Base-by-base conservation (phyloP, 257 asterid species). In the Ehretia macrophylla region DNA sequence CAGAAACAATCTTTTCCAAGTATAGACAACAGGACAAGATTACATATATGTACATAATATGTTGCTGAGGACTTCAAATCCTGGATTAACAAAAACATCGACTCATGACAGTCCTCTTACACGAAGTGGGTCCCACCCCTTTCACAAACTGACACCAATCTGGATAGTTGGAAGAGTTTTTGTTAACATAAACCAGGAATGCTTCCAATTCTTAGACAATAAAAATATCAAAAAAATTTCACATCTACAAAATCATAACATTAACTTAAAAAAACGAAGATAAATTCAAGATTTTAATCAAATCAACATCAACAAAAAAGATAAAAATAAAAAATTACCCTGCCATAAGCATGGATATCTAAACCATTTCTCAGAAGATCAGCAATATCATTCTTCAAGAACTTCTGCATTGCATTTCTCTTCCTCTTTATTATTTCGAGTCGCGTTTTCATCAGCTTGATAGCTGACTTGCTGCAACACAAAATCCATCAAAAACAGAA, bases 341-440 rank as follows among this genome's bases (percentile, higher is more conserved):
- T 76, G 79, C 77, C 80, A 67, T 74, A 88, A 52, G 98, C 98
- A 35, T 82, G 57, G 32, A 35, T 5, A 68, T 84, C 95, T 52
- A 80, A 60, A 22, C 83, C 87, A 76, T 75, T 76, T 58, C 44
- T 85, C 35, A 91, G 90, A 51, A 88, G 94, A 71, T 85, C 95
- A 22, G 79, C 75, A 60, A 88, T 53, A 46, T 91, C 98, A 56
- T 78, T 91, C 74, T 78, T 82, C 79, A 88, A 69, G 69, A 72
- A 91, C 69, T 79, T 88, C 79, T 75, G 75, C 71, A 78, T 81
- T 64, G 95, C 96, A 37, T 72, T 84, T 59, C 95, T 82, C 78
- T 81, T 91, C 81, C 73, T 81, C 84, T 58, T 72, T 44, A 85
- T 78, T 62, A 82, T 63, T 58, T 86, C 93, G 16, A 86, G 62